Base-by-base conservation (phyloP, 78 protist genomes). In the Dictyostelium purpureum region DNA sequence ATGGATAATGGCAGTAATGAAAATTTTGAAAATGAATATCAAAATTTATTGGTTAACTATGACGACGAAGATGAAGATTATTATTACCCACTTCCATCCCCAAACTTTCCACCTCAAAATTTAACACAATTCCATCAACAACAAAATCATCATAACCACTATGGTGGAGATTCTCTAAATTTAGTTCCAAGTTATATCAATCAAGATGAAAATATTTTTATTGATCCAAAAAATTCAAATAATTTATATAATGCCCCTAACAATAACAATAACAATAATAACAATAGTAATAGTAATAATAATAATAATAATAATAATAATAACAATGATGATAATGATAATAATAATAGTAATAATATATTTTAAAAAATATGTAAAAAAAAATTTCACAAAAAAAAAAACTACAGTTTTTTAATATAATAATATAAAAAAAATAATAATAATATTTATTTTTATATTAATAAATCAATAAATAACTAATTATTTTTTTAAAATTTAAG, bases 221-320 rank as follows among this genome's bases (percentile, higher is more conserved):
- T 24, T 24, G 65, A 24, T 24, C 19, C 24, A 9, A 56, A 31
- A 56, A 56, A 9, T 56, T 56, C 24, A 56, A 56, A 12, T 56
- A 56, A 56, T 63, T 28, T 47, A 10, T 12, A 47, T 47, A 57
- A 57, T 26, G n/a, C 0, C n/a, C 16, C 0, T 2, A 57, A 57
- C 38, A 65, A 65, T 35, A 37, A 65, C 18, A 65, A 65, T 65
- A 65, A 65, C 18, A 65, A 35, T 65, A 65, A 35, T 35, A 57
- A 21, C 12, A 57, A 57, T 18, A 57, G 21, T 57, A 57, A 57
- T 18, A 11, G 12, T 57, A 21, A 69, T 9, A 70, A 42, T 18
- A 65, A 35, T 18, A 65, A 65, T 65, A 69, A 69, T 42, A 69
- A 69, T 24, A 69, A 69, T 42, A 69, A 69, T 42, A 24, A 14